Base-by-base conservation (phyloP, 2,329 filamentous ascomycete species). In the Colletotrichum karsti region DNA sequence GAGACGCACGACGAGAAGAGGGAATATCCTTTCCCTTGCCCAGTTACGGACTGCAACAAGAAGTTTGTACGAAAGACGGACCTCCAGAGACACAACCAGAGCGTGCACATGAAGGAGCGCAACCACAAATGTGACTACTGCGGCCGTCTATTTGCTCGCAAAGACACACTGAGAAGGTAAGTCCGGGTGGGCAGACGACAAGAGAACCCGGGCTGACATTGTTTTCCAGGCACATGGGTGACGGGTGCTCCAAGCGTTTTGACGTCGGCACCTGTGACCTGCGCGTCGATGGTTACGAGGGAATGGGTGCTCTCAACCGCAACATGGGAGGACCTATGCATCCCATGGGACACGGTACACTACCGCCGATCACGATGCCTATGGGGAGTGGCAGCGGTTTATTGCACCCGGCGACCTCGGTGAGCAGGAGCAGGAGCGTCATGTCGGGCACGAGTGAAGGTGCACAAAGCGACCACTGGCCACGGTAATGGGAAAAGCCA, bases 41-140 rank as follows among this genome's bases (percentile, higher is more conserved):
- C 82, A 2, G 81, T 89, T 30, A 78, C 84, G 3, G 87, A 85
- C 58, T 97, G 94, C 79, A 85, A 81, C 72, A 93, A 92, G 80
- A 88, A 88, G 57, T 97, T 97, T 78, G 92, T 93, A 18, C 88
- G 94, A 73, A 94, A 92, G 79, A 95, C 94, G 1, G 94, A 97
- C 77, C 85, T 97, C 24, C 84, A 86, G 71, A 80, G 86, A 71
- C 85, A 91, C 75, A 82, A 87, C 78, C 85, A 87, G 72, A 89
- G 84, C 74, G 92, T 96, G 10, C 93, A 97, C 76, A 84, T 90
- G 76, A 94, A 93, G 79, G 85, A 91, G 70, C 88, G 89, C 62
- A 90, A 91, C 72, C 90, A 91, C 77, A 84, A 84, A 67, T 97
- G 93, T 75, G 85, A 90, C 68, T 90, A 90, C 68, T 97, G 93